Percentiles rank a stretch among this genome's conserved stretches.
phyloP scores from a whole-genome alignment of 1,139 yeast species.

The Magnusiomyces paraingens region DNA sequence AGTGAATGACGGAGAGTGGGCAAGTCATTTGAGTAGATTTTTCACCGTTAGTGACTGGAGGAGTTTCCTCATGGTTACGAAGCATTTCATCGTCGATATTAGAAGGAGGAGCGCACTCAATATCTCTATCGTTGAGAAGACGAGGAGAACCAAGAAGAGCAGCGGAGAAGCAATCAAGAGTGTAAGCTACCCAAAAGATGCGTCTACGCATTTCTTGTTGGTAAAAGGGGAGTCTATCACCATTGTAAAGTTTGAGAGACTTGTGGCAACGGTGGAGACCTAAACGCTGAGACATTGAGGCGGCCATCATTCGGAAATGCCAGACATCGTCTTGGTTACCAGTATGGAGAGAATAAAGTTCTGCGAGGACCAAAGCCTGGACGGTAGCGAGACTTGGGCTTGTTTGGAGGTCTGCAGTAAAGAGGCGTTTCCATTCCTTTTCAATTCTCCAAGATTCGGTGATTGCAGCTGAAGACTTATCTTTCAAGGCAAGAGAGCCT shows the following conservation, averaged over 20 bases:
- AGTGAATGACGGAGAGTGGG: slow-evolving; percentile 42
- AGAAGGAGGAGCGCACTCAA: slow-evolving; percentile 80
- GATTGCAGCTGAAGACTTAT: slow-evolving; percentile 15
- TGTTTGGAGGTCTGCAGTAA: slow-evolving; percentile 45
- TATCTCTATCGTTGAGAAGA: slow-evolving; percentile 67
- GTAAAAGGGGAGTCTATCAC: slow-evolving; percentile 35
- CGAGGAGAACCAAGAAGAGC: slow-evolving; percentile 79
- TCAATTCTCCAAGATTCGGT: slow-evolving; percentile 34
- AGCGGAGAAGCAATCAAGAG: slow-evolving; percentile 69
- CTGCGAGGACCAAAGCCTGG: slow-evolving; percentile 61
- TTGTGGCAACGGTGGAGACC: slow-evolving; percentile 85
- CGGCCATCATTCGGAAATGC: slow-evolving; percentile 66
- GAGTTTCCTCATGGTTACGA: slow-evolving; percentile 57
- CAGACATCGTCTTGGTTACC: slow-evolving; percentile 74
- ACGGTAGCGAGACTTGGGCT: slow-evolving; percentile 62
- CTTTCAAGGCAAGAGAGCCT: slow-evolving; percentile 25
- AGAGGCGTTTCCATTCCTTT: slow-evolving; percentile 37
- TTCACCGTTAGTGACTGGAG: slow-evolving; percentile 23
- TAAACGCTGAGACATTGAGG: slow-evolving; percentile 80
- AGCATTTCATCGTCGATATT: slow-evolving; percentile 45
- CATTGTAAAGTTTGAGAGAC: slow-evolving; percentile 62
- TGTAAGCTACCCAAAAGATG: slow-evolving; percentile 77
- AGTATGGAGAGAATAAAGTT: slow-evolving; percentile 63
- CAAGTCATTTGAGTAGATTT: slow-evolving; percentile 20
- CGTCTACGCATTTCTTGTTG: slow-evolving; percentile 81